Evolutionary conservation across 768 basidiomycete species (phyloP), one percentile per base, ranked within the genome.

Genomic region (Rhodocollybia butyracea): DNA sequence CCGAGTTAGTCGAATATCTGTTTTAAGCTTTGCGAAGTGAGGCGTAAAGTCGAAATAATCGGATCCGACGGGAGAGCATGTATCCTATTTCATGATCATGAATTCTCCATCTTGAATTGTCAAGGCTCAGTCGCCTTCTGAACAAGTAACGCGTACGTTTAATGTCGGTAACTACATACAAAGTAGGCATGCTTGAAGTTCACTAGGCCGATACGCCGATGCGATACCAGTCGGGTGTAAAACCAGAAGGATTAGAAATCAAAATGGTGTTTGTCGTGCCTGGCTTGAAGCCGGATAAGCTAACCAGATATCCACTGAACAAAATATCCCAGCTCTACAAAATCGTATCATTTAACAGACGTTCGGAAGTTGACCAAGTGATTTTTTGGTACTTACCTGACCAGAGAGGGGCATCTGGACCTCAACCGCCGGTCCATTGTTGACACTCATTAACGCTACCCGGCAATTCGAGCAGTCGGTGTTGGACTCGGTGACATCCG

Each of bases 391-490:
- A 62, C 69, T 31, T 56, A 77, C 77, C 73, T 80, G 76, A 10
- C 67, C 76, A 26, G 77, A 77, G 53, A 80, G 70, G 2, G 77
- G 77, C 73, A 78, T 73, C 57, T 78, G 75, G 15, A 68, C 73
- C 61, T 76, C 71, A 3, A 77, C 71, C 3, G 73, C 64, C 6
- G 69, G 54, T 6, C 74, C 76, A 15, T 74, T 76, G 57, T 79
- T 80, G 10, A 80, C 70, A 57, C 77, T 77, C 34, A 79, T 67
- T 40, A 74, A 73, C 10, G 73, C 73, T 43, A 78, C 73, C 39
- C 78, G 73, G 61, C 76, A 78, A 59, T 80, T 80, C 5, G 78
- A 77, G 64, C 77, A 78, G 8, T 61, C 76, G 0, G 72, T 75
- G 60, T 79, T 78, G 51, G 63, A 62, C 61, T 73, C 74, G 8